Base-by-base conservation (phyloP, 805 yeast species). In the Nakazawaea pomicola region DNA sequence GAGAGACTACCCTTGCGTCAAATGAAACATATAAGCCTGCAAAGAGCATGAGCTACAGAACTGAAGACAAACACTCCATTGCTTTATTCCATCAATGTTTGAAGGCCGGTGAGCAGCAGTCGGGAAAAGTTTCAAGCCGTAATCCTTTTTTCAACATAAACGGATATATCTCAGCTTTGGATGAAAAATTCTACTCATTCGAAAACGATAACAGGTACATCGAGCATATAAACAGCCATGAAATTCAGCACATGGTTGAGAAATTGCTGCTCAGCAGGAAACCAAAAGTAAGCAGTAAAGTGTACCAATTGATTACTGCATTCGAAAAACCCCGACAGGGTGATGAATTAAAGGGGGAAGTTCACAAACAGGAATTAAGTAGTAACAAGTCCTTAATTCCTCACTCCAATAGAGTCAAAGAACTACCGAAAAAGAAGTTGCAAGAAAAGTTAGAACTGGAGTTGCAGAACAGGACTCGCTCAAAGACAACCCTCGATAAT, bases 251-350 rank as follows among this genome's bases (percentile, higher is more conserved):
- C 15, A 28, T 28, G 15, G 9, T 28, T 7, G 12, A 11, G 12
- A 14, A 28, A 23, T 7, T 8, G 6, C 14, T 9, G 12, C 16
- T 14, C 3, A 28, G 15, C 4, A 11, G 9, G 14, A 33, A 33
- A 16, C 19, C 9, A 14, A 33, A 21, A 4, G 21, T 33, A 6
- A 20, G 14, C 15, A 33, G 27, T 33, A 33, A 33, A 33, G 36
- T 33, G 36, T 28, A 33, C 12, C 36, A 33, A 21, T 20, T 33
- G 27, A 33, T 33, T 7, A 17, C n/a, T 4, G 36, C 25, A 9
- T 33, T 33, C 21, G 36, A 33, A 28, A 17, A 5, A 33, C 21
- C 27, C 25, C 4, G 12, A 17, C 34, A 29, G 31, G 25, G 25
- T 23, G 25, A 23, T 28, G 30, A 30, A 30, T 12, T n/a, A n/a